Conservation (phyloP, 1,284 basidiomycete genomes). For the Rhodotorula sp. region DNA sequence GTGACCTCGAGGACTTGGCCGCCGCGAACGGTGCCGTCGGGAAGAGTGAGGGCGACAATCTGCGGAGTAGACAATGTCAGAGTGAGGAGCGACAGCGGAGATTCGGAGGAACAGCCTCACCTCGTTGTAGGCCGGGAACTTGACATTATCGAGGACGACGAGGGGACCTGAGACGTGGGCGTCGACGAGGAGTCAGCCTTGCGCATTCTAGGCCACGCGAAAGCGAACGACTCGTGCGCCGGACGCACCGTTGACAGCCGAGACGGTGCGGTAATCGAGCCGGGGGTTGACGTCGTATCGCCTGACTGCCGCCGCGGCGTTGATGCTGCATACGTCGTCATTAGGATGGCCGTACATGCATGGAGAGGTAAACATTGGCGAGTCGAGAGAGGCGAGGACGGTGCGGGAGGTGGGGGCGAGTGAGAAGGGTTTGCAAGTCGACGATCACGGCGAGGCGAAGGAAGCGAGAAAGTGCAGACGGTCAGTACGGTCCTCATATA, state of each 20-base stretch:
- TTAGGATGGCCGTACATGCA: neutral
- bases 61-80: no score
- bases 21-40: constrained; percentile 90
- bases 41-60: constrained; percentile 82
- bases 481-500: neutral
- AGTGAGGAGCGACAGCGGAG: no score
- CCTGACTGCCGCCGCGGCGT: constrained; percentile 51
- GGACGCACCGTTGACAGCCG: constrained; percentile 54
- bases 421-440: neutral
- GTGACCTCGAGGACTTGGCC: constrained; percentile 98
- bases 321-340: constrained; percentile 23
- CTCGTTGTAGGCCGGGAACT: constrained; percentile 99
- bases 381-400: neutral
- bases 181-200: constrained; percentile 24
- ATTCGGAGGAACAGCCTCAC: constrained; percentile 54
- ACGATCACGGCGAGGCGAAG: neutral
- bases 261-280: constrained; percentile 56
- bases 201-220: neutral
- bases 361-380: neutral
- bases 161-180: constrained; percentile 51
- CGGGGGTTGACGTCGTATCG: constrained; percentile 69
- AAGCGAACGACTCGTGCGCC: no score
- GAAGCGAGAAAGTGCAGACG: neutral
- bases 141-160: constrained; percentile 98
- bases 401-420: neutral